These are phyloP conservation scores for Rosa persica DNA, from an alignment of 306 rosid species.

Conservation along the genomic window DNA sequence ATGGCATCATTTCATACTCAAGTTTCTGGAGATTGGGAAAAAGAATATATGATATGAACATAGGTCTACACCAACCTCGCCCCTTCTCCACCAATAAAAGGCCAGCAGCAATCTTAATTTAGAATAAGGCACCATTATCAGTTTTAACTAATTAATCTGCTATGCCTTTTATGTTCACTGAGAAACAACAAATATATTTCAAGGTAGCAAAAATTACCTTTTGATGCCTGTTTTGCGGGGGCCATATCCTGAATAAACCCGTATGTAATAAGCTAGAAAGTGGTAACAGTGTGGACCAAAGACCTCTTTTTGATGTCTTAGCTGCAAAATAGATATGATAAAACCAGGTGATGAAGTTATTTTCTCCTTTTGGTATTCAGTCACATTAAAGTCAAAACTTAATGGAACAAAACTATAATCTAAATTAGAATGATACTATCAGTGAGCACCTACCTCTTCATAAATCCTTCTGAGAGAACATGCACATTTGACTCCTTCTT, in stretches of 20 bases:
- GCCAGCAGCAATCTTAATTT: neutral
- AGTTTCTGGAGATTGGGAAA: neutral
- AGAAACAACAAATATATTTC: neutral
- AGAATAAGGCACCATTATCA: neutral
- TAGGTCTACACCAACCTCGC: neutral
- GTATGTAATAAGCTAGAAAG: constrained; percentile 68
- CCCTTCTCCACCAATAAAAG: neutral
- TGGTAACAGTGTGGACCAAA: constrained; percentile 63
- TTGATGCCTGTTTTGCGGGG: constrained; percentile 69
- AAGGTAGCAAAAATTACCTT: constrained; percentile 48
- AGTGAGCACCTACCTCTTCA: constrained; percentile 66
- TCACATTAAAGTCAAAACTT: neutral
- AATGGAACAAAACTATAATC: neutral
- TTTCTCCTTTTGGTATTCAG: neutral
- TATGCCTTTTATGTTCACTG: neutral
- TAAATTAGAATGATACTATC: neutral
- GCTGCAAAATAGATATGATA: constrained; percentile 44
- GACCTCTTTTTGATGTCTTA: constrained; percentile 71
- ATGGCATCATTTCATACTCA: neutral
- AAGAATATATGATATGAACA: neutral
- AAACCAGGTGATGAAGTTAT: neutral
- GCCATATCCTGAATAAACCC: constrained; percentile 77
- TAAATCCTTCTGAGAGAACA: constrained; percentile 70
- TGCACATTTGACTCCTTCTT: constrained; percentile 86
- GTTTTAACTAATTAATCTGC: neutral